Evolutionary conservation across 1,284 basidiomycete genomes (phyloP).

Genomic region (Cutaneotrichosporon sp.): DNA sequence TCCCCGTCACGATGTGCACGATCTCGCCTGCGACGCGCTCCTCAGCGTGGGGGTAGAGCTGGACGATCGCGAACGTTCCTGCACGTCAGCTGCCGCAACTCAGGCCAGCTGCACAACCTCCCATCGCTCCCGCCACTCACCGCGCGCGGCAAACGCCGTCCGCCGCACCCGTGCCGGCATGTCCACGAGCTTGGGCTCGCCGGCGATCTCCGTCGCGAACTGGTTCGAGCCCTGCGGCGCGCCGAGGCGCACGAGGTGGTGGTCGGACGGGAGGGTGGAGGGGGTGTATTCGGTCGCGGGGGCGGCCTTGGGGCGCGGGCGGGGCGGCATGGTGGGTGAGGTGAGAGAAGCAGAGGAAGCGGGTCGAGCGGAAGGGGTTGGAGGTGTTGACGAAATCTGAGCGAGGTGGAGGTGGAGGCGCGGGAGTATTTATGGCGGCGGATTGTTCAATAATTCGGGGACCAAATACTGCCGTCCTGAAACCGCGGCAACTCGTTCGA

Average conservation of each 20-base stretch:
- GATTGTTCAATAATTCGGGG: no score
- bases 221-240: conserved; percentile 43
- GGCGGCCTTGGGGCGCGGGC: conserved; percentile 6
- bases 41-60: conserved; percentile 31
- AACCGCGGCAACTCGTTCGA: no score
- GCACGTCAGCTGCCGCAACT: neutral
- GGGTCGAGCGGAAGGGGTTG: neutral
- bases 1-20: conserved; percentile 31
- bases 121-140: conserved; percentile 30
- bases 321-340: neutral
- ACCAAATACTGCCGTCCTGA: no score
- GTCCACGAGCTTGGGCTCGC: conserved; percentile 42
- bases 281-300: conserved; percentile 24
- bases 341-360: neutral
- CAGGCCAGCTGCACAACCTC: neutral
- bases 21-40: conserved; percentile 42
- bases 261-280: conserved; percentile 32
- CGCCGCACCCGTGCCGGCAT: conserved; percentile 33
- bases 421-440: conserved; percentile 6
- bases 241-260: conserved; percentile 37
- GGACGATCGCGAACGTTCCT: conserved; percentile 45
- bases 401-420: neutral
- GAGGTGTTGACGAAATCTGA: neutral
- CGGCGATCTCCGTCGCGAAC: conserved; percentile 32
- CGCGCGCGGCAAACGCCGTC: conserved; percentile 35